Conservation (phyloP, 2,329 filamentous ascomycete species). For the Sporothrix euskadiensis region DNA sequence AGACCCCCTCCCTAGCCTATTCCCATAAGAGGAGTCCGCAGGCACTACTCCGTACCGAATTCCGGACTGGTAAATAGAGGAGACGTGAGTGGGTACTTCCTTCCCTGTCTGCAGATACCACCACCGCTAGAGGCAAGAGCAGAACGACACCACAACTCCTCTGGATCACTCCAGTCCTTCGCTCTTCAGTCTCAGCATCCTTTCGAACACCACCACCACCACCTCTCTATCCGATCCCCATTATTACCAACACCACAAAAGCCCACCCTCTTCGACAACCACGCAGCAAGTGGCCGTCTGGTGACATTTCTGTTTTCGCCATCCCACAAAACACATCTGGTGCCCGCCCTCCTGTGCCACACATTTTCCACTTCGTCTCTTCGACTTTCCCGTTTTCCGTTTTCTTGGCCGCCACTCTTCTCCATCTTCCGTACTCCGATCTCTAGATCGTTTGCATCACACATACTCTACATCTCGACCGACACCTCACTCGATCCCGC, state of each 20-base stretch:
- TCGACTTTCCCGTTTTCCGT: background rate
- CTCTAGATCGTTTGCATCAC: background rate
- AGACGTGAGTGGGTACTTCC: constrained; percentile 23
- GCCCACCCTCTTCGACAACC: background rate
- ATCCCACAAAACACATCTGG: background rate
- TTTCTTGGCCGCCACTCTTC: background rate
- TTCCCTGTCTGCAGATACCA: constrained; percentile 19
- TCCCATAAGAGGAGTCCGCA: constrained; percentile 9
- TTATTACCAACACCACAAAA: background rate
- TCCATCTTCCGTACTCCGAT: background rate
- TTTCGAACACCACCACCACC: background rate
- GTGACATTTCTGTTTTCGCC: background rate
- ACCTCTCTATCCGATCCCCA: background rate
- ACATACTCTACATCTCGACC: background rate
- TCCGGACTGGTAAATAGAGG: constrained; percentile 22
- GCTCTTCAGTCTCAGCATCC: background rate
- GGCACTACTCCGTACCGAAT: constrained; percentile 7
- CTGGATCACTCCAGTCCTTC: constrained; percentile 1
- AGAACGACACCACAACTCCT: constrained; percentile 7
- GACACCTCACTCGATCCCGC: background rate
- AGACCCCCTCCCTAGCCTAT: background rate
- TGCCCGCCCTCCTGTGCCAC: background rate
- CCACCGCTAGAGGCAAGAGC: background rate
- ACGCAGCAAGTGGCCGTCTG: constrained; percentile 1
- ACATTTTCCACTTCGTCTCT: background rate